A percentile compares a stretch with the other conserved stretches of the same genome.
These are phyloP conservation scores for Truncatella angustata DNA, from an alignment of 2,329 filamentous ascomycete genomes.

Conservation along the genomic window DNA sequence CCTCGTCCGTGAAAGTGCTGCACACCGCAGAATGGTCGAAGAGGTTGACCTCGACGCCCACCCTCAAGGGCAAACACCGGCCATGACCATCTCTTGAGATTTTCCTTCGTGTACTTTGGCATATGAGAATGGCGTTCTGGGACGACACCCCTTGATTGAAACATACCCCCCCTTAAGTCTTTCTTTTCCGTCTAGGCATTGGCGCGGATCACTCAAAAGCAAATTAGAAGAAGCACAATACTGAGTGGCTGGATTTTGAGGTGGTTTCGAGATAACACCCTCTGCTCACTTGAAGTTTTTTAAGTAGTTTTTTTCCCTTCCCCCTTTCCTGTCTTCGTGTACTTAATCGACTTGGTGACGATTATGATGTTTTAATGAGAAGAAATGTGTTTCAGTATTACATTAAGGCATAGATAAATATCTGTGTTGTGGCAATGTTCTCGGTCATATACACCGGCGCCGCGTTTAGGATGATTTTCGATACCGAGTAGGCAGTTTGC, in stretches of 20 bases:
- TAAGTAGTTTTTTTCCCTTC: too few relatives aligned
- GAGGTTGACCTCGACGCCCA: conserved; percentile 55
- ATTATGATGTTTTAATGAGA: conserved; percentile 2
- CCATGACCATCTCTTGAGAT: conserved; percentile 7
- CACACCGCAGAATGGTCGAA: conserved; percentile 49
- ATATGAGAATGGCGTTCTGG: conserved; percentile 5
- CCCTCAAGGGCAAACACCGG: conserved; percentile 30
- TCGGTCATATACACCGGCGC: too few relatives aligned
- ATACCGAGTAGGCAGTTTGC: too few relatives aligned
- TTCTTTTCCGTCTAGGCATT: not conserved
- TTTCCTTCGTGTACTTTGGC: not conserved
- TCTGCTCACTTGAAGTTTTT: conserved; percentile 2
- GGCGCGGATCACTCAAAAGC: not conserved
- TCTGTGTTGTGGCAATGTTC: too few relatives aligned
- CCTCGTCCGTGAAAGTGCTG: conserved; percentile 65
- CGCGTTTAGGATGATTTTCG: too few relatives aligned
- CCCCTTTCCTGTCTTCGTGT: not conserved
- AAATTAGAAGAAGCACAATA: not conserved
- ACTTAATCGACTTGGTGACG: not conserved
- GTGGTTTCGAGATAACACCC: not conserved
- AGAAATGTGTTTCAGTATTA: too few relatives aligned
- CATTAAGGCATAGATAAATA: too few relatives aligned
- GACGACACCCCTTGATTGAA: not conserved
- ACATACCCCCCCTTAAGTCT: conserved; percentile 3
- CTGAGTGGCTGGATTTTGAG: not conserved